These are phyloP conservation scores for Paratinospora sagittata DNA, from an alignment of 164 flowering plant species.

Conservation along the genomic window DNA sequence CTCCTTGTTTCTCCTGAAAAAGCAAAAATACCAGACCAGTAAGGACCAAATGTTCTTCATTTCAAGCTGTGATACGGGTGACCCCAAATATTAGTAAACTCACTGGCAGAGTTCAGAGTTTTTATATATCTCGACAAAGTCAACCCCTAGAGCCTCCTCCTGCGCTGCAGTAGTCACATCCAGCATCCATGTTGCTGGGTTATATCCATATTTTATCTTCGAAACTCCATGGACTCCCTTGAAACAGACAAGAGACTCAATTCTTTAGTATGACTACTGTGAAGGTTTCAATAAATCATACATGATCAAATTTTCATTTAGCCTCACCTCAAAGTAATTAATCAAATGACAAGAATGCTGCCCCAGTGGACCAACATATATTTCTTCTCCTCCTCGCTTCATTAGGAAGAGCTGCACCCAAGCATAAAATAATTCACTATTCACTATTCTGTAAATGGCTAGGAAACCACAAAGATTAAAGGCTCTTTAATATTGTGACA, in stretches of 20 bases:
- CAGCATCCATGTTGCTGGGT: conserved; percentile 51
- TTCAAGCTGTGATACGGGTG: background rate
- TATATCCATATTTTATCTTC: conserved; percentile 35
- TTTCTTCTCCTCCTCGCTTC: conserved; percentile 41
- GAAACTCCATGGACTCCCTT: conserved; percentile 32
- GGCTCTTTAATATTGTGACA: too few species aligned
- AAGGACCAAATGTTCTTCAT: background rate
- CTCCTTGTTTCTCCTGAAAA: conserved; percentile 48
- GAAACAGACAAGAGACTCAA: background rate
- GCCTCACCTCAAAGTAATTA: conserved; percentile 37
- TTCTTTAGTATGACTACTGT: background rate
- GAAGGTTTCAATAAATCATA: background rate
- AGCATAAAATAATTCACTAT: background rate
- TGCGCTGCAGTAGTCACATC: conserved; percentile 36
- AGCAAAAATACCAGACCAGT: background rate
- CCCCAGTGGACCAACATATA: conserved; percentile 43
- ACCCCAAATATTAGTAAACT: background rate
- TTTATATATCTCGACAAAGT: conserved; percentile 28
- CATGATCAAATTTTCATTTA: background rate
- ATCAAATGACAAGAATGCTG: conserved; percentile 30
- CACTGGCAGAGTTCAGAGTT: conserved; percentile 33
- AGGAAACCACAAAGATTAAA: background rate
- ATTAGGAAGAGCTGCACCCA: conserved; percentile 31
- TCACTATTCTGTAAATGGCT: background rate
- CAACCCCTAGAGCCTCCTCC: conserved; percentile 27